Conservation (phyloP, 345 rosid genomes). For the Moringa oleifera region DNA sequence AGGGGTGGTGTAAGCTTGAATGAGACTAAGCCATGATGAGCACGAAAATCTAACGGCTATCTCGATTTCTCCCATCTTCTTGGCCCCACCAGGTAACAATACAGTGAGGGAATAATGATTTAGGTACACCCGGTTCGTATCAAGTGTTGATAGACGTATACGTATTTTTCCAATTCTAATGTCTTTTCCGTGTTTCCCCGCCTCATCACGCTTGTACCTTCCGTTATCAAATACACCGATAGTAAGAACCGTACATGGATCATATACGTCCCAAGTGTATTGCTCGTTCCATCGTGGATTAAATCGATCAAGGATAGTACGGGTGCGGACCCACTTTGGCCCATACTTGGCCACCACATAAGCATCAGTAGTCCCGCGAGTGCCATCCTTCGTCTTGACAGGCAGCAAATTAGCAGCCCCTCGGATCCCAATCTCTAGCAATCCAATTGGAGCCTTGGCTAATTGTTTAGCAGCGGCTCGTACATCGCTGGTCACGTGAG, state of each 20-base stretch:
- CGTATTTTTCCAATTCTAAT: conserved; percentile 61
- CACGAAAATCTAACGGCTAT: conserved; percentile 74
- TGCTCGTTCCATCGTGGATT: conserved; percentile 97
- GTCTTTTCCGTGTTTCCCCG: conserved; percentile 53
- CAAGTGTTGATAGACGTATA: conserved; percentile 70
- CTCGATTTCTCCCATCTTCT: conserved; percentile 87
- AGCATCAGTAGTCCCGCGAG: conserved; percentile 84
- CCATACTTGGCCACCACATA: conserved; percentile 91
- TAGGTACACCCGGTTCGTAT: conserved; percentile 63
- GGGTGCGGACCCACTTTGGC: conserved; percentile 87
- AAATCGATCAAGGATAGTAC: conserved; percentile 76
- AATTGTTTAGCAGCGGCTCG: conserved; percentile 78
- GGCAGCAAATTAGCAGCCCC: conserved; percentile 80
- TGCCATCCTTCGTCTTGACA: conserved; percentile 77
- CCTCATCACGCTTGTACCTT: conserved; percentile 55
- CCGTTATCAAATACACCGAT: conserved; percentile 84
- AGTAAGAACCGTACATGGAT: conserved; percentile 76
- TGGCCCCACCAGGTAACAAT: conserved; percentile 67
- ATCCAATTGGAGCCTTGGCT: conserved; percentile 71
- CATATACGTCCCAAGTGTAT: conserved; percentile 85
- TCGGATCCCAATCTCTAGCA: conserved; percentile 78
- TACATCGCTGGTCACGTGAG: conserved; percentile 93
- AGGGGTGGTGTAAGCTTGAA: conserved; percentile 69
- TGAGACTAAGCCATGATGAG: conserved; percentile 64
- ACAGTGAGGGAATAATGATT: conserved; percentile 53